These are phyloP conservation scores for Medicago truncatula DNA, from an alignment of 306 rosid species.

Conservation along the genomic window DNA sequence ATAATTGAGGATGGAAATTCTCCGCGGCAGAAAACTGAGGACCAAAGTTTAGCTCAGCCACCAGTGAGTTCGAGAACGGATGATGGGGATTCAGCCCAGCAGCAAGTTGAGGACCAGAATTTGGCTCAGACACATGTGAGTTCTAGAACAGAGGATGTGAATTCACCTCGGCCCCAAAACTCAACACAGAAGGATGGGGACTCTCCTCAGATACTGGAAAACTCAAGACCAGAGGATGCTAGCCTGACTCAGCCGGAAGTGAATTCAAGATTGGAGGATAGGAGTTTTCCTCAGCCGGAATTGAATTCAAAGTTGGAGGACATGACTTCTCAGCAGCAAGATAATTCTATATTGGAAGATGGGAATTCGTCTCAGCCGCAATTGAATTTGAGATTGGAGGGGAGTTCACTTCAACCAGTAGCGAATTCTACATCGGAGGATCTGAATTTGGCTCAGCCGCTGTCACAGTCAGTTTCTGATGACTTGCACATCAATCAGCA, in stretches of 20 bases:
- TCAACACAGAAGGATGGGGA: conserved; percentile 12
- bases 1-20: background rate
- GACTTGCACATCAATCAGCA: conserved; percentile 49
- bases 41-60: background rate
- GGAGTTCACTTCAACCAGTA: conserved; percentile 31
- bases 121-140: background rate
- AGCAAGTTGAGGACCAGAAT: background rate
- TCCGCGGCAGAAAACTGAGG: background rate
- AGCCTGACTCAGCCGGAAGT: background rate
- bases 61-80: background rate
- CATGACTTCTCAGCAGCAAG: conserved; percentile 3
- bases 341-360: conserved; percentile 19
- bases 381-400: conserved; percentile 22
- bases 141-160: background rate
- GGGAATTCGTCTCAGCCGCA: background rate
- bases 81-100: conserved; percentile 6
- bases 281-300: background rate
- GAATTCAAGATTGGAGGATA: background rate
- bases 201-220: background rate
- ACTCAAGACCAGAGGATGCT: conserved; percentile 9
- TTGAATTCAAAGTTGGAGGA: background rate
- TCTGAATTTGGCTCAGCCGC: conserved; percentile 14
- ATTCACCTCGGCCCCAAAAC: conserved; percentile 22
- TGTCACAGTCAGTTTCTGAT: conserved; percentile 41
- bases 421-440: conserved; percentile 23